Percentiles rank a stretch among this genome's conserved stretches.
Evolutionary conservation across 345 rosid species (phyloP).

Genomic region (Lagerstroemia speciosa): DNA sequence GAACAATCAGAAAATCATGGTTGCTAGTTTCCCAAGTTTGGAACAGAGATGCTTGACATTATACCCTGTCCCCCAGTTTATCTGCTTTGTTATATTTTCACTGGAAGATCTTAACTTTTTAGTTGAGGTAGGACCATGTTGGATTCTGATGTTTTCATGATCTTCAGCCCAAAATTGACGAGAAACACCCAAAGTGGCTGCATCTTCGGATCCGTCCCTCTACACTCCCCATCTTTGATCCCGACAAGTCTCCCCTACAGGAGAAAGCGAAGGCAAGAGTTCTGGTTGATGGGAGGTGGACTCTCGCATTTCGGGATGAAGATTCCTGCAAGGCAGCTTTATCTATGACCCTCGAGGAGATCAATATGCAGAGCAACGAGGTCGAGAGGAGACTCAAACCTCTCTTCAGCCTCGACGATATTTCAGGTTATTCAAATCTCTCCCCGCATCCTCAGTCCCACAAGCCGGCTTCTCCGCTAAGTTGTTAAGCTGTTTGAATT

Average conservation of each 20-base stretch:
- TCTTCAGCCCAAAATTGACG: slow-evolving; percentile 72
- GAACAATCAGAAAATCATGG: too few species aligned
- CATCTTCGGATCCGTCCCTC: slow-evolving; percentile 88
- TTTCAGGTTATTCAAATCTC: slow-evolving; percentile 4
- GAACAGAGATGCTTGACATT: neutral
- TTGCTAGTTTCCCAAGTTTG: neutral
- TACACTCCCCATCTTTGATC: slow-evolving; percentile 48
- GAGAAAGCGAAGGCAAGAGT: slow-evolving; percentile 47
- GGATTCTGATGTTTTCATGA: neutral
- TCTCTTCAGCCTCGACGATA: slow-evolving; percentile 40
- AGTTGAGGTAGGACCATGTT: neutral
- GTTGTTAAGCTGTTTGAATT: neutral
- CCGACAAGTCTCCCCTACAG: slow-evolving; percentile 32
- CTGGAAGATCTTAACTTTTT: neutral
- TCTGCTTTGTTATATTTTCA: neutral
- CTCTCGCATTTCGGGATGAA: slow-evolving; percentile 75
- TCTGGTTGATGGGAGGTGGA: slow-evolving; percentile 94
- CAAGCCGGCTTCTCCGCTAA: neutral
- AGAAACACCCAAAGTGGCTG: slow-evolving; percentile 76
- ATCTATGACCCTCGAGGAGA: slow-evolving; percentile 61
- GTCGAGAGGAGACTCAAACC: slow-evolving; percentile 69
- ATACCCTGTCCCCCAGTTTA: neutral
- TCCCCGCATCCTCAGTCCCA: neutral
- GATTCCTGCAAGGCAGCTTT: slow-evolving; percentile 64
- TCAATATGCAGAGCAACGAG: slow-evolving; percentile 51